Evolutionary conservation across 2,329 filamentous ascomycete species (phyloP), one percentile per base, ranked within the genome.

Genomic region (Neonectria magnoliae): DNA sequence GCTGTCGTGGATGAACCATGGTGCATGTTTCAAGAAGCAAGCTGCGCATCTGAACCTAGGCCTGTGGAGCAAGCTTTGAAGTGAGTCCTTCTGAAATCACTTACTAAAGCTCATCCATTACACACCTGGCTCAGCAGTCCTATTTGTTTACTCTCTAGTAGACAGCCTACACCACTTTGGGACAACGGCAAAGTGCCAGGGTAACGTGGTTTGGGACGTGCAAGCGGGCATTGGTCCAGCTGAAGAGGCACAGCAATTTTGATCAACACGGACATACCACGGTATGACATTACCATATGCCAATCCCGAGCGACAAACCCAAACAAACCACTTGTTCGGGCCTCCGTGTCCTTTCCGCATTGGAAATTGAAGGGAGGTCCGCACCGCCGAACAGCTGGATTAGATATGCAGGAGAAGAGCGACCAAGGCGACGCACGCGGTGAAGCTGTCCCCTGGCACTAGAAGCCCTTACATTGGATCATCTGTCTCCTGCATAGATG

Each of bases 401-500:
- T 41, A 38, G 50, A 51, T 16, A 44, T 56, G 52, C 44, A 62
- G 52, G 44, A 44, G 45, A 16, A 27, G 10, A 13, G 27, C 20
- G 45, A 27, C 54, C 36, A 31, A 31, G 25, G 29, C 48, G 18
- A 45, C 52, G 31, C 13, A 59, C 36, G 31, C 57, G 42, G 41
- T 42, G 57, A 50, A 27, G 51, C 54, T 63, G 50, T 59, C 64
- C 48, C 59, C 25, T 57, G 51, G 60, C 62, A 52, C 41, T 48
- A 63, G 61, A 62, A 22, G 55, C 50, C 31, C 9, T 44, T 22
- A 48, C 48, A 58, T 58, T 71, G 62, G 62, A 8, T 57, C 58
- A 65, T 68, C 65, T 60, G 45, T 36, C 57, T 70, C 48, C 61
- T 70, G 68, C 57, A 68, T 67, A 54, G 60, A 60, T 58, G 55